Evolutionary conservation across 2,329 filamentous ascomycete species (phyloP), one percentile per base, ranked within the genome.

Genomic region (Sporothrix sp.): DNA sequence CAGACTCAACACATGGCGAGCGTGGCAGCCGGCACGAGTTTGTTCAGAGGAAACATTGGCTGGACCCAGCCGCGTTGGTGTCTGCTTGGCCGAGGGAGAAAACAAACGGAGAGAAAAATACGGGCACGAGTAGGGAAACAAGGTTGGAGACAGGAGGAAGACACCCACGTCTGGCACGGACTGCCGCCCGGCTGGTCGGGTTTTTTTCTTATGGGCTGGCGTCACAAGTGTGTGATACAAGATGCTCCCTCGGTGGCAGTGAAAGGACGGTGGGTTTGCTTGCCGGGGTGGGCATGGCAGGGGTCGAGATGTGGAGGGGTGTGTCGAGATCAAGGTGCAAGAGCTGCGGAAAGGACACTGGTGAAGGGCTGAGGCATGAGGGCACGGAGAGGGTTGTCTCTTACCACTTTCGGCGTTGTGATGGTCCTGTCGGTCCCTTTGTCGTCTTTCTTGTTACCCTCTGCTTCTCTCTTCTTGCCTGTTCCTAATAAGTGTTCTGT

Each of bases 161-260:
- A 39, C n/a, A 33, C 4, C 6, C 16, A 10, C 7, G 23, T 10
- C 18, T 25, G 43, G 36, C 36, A 48, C 32, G 23, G 33, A 28
- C 44, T 38, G 44, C 44, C 44, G 44, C 33, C 44, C n/a, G 27
- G 46, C 23, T 28, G 44, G 44, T 48, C 18, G 46, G 36, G 33
- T 39, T 48, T 16, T 23, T 18, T 42, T 23, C 27, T 37, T 28
- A 23, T 40, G 35, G 35, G 23, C 20, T 35, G 42, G 42, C 10
- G 23, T 28, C 25, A 28, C 21, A 37, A 36, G 33, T 37, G 44
- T 45, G 42, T 33, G 42, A 45, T 25, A 45, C 42, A 45, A 16
- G 30, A 32, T 43, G 32, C 40, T 28, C 42, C 23, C 33, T n/a
- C n/a, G n/a, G n/a, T n/a, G n/a, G n/a, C n/a, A n/a, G n/a, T n/a